These are phyloP conservation scores for Cladorrhinum sp. DNA, from an alignment of 2,329 filamentous ascomycete species.

Conservation along the genomic window DNA sequence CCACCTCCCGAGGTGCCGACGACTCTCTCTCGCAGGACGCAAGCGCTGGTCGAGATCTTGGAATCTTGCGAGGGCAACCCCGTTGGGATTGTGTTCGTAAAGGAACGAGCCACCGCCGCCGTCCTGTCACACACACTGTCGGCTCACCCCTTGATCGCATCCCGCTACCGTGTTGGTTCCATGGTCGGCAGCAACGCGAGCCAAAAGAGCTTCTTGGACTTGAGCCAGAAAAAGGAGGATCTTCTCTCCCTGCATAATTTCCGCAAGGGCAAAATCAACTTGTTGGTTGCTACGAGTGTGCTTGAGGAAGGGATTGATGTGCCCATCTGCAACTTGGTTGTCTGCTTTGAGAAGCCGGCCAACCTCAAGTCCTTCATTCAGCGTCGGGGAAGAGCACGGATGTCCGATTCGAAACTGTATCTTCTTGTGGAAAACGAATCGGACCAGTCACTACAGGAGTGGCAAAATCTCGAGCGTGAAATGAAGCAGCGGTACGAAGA, in stretches of 20 bases:
- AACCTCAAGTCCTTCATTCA: constrained; percentile 59
- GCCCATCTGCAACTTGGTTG: constrained; percentile 59
- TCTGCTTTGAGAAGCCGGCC: constrained; percentile 51
- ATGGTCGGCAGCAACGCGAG: constrained; percentile 54
- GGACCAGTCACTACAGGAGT: constrained; percentile 41
- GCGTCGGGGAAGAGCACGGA: constrained; percentile 51
- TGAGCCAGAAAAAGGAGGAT: constrained; percentile 30
- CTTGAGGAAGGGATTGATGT: constrained; percentile 68
- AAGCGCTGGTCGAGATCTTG: constrained; percentile 51
- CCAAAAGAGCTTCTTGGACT: constrained; percentile 40
- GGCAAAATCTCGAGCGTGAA: constrained; percentile 65
- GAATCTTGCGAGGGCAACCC: constrained; percentile 40
- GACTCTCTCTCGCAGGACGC: constrained; percentile 56
- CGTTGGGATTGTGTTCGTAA: constrained; percentile 65
- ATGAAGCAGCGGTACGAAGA: constrained; percentile 71
- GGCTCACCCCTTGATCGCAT: constrained; percentile 45
- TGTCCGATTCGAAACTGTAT: constrained; percentile 49
- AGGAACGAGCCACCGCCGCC: constrained; percentile 58
- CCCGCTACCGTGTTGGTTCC: constrained; percentile 48
- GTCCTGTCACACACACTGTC: constrained; percentile 58
- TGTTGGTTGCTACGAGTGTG: constrained; percentile 62
- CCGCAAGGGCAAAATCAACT: constrained; percentile 50
- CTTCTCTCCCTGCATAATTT: constrained; percentile 47
- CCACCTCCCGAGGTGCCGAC: constrained; percentile 22
- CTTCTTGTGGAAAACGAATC: constrained; percentile 40